Evolutionary conservation across 163 green algal genomes (phyloP).

Genomic region (Volvox carteri): DNA sequence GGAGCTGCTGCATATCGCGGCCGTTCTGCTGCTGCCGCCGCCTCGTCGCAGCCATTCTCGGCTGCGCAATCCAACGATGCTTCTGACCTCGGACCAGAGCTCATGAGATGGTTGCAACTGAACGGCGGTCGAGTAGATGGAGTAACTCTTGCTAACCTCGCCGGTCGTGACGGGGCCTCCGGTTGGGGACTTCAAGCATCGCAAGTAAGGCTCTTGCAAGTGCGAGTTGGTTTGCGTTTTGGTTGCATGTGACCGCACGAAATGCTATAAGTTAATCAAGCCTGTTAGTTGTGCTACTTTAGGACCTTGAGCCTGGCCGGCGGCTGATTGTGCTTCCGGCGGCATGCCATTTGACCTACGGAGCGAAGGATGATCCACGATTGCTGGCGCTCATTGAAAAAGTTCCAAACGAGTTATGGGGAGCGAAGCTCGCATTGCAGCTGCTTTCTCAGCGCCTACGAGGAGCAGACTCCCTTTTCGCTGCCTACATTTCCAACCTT

Average conservation of each 20-base stretch:
- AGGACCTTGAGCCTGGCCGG: neutral
- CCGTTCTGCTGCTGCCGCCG: neutral
- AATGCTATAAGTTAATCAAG: too few species aligned
- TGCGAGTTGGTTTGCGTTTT: neutral
- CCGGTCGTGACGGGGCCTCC: conserved; percentile 49
- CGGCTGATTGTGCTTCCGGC: conserved; percentile 8
- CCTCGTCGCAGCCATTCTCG: neutral
- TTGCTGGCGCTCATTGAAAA: conserved; percentile 47
- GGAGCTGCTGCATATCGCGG: neutral
- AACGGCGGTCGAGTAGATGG: conserved; percentile 48
- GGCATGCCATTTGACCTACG: conserved; percentile 30
- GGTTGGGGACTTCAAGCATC: conserved; percentile 59
- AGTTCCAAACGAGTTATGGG: conserved; percentile 83
- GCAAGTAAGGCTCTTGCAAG: conserved; percentile 15
- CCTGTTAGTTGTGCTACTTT: neutral
- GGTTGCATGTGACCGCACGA: neutral
- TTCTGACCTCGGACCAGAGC: neutral
- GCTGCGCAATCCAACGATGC: neutral
- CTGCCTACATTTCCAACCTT: conserved; percentile 82
- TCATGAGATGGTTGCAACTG: conserved; percentile 45
- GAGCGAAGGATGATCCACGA: conserved; percentile 7
- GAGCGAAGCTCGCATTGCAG: conserved; percentile 81
- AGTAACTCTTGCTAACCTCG: conserved; percentile 37
- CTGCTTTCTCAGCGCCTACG: conserved; percentile 61
- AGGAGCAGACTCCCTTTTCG: conserved; percentile 67